phyloP scores from a whole-genome alignment of 176 grass and related monocot species.

The Thinopyrum elongatum region DNA sequence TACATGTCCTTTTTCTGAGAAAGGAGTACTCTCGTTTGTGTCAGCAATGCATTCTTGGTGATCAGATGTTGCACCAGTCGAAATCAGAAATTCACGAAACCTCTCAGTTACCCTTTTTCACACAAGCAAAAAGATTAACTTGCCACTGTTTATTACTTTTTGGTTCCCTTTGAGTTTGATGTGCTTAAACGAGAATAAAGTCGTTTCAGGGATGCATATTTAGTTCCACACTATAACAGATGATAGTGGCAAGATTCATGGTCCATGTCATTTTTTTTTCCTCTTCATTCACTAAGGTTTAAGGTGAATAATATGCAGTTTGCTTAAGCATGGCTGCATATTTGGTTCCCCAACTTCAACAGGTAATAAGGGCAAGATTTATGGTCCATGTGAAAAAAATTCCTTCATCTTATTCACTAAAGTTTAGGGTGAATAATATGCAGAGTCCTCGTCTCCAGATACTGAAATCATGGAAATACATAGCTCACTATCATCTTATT shows the following conservation, averaged over 20 bases:
- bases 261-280: neutral
- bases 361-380: neutral
- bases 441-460: neutral
- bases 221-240: conserved; percentile 70
- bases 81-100: neutral
- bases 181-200: conserved; percentile 26
- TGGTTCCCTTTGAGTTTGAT: conserved; percentile 38
- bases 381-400: neutral
- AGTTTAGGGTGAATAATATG: neutral
- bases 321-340: too few relatives aligned
- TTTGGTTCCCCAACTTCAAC: too few relatives aligned
- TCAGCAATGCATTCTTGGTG: neutral
- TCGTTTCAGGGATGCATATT: conserved; percentile 45
- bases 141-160: conserved; percentile 17
- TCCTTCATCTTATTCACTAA: neutral
- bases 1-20: neutral
- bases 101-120: too few relatives aligned
- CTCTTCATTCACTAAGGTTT: too few relatives aligned
- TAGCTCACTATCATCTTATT: neutral
- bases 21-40: neutral
- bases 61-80: neutral
- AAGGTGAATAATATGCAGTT: too few relatives aligned
- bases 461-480: neutral
- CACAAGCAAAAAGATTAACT: too few relatives aligned
- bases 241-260: neutral